Conservation (phyloP, 805 yeast genomes). For the Barnettozyma siamensis region DNA sequence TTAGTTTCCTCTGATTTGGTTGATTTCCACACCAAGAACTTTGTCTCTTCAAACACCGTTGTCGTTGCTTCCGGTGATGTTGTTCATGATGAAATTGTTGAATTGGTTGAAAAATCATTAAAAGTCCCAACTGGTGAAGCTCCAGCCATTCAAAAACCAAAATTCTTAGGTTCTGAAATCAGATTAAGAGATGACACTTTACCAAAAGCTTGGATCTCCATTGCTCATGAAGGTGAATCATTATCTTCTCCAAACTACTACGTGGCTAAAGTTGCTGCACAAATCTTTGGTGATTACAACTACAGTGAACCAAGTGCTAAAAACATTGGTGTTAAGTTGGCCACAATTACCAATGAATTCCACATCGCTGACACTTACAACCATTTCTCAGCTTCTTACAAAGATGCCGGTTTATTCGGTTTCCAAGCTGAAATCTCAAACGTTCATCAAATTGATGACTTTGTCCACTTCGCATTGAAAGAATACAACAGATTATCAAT, state of each 20-base stretch:
- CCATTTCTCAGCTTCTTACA: conserved; percentile 68
- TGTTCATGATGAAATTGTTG: conserved; percentile 63
- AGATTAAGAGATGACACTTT: conserved; percentile 85
- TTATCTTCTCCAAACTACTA: conserved; percentile 56
- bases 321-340: conserved; percentile 62
- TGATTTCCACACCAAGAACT: conserved; percentile 50
- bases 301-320: conserved; percentile 51
- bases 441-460: conserved; percentile 60
- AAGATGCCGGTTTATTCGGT: conserved; percentile 84
- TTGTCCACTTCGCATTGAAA: conserved; percentile 73
- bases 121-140: conserved; percentile 46
- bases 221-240: conserved; percentile 73
- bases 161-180: conserved; percentile 81
- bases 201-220: conserved; percentile 72
- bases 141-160: conserved; percentile 44
- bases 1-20: conserved; percentile 54
- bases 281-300: conserved; percentile 49
- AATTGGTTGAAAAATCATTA: conserved; percentile 50
- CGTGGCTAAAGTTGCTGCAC: conserved; percentile 69
- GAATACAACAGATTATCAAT: conserved; percentile 84
- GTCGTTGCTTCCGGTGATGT: conserved; percentile 69
- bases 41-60: conserved; percentile 59
- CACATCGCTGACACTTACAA: conserved; percentile 66
- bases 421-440: conserved; percentile 61
- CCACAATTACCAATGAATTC: conserved; percentile 63